Evolutionary conservation across 805 yeast genomes (phyloP).

Genomic region (Tetrapisispora namnaoensis): DNA sequence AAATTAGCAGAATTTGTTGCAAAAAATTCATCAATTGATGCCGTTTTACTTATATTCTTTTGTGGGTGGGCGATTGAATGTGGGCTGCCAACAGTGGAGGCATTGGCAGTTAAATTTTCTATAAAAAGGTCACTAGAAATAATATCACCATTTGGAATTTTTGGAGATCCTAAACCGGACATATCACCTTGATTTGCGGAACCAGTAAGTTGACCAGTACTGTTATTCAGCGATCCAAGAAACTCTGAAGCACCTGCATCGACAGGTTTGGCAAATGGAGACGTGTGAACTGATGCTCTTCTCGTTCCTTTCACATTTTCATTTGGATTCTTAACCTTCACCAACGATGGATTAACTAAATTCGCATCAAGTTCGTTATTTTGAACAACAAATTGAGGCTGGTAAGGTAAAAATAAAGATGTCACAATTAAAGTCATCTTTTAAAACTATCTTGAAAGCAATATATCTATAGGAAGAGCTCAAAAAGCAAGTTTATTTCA

Average conservation of each 20-base stretch:
- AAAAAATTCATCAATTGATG: constrained; percentile 48
- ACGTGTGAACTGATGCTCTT: constrained; percentile 18
- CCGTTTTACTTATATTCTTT: constrained; percentile 5
- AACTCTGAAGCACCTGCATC: constrained; percentile 5
- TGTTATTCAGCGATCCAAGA: not conserved
- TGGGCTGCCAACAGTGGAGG: constrained; percentile 18
- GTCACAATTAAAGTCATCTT: constrained; percentile 61
- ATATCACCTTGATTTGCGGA: not conserved
- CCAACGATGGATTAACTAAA: constrained; percentile 21
- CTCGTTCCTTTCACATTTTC: constrained; percentile 13
- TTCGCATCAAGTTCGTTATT: constrained; percentile 23
- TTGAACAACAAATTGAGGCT: constrained; percentile 47
- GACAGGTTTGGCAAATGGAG: constrained; percentile 12
- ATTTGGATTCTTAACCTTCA: constrained; percentile 11
- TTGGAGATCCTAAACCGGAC: not conserved
- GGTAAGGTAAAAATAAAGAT: constrained; percentile 65
- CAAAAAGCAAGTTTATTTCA: not conserved
- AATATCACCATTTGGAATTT: constrained; percentile 3
- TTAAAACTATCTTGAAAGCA: not conserved
- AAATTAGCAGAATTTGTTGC: constrained; percentile 17
- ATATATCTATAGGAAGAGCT: not conserved
- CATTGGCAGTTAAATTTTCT: constrained; percentile 31
- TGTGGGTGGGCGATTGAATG: not conserved
- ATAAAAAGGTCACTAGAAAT: constrained; percentile 27
- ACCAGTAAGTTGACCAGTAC: not conserved